Conservation (phyloP, 495 filamentous ascomycete species). For the Lindgomyces ingoldianus region DNA sequence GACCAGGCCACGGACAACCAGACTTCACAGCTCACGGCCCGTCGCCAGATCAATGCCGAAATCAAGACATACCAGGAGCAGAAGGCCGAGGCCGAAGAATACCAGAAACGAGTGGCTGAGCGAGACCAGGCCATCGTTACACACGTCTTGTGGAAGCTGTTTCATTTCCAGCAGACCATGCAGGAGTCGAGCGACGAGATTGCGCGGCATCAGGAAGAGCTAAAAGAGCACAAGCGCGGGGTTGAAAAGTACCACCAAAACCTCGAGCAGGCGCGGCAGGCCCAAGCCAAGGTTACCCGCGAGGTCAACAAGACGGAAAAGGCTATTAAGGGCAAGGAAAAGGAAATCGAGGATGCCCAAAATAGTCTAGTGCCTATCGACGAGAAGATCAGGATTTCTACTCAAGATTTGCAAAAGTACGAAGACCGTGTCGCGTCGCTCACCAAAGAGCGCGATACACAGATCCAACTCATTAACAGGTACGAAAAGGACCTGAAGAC, state of each 20-base stretch:
- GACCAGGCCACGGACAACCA: constrained; percentile 88
- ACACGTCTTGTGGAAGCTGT: constrained; percentile 95
- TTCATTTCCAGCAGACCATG: constrained; percentile 90
- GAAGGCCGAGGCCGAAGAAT: constrained; percentile 93
- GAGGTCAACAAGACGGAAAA: constrained; percentile 82
- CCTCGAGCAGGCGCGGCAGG: constrained; percentile 82
- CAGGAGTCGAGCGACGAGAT: constrained; percentile 90
- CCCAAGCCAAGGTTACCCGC: constrained; percentile 74
- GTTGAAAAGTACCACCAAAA: constrained; percentile 81
- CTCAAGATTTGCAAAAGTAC: constrained; percentile 65
- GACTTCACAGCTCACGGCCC: constrained; percentile 78
- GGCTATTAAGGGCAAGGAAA: constrained; percentile 79
- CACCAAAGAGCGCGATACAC: constrained; percentile 70
- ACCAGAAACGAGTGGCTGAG: constrained; percentile 82
- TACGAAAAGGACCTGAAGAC: constrained; percentile 74
- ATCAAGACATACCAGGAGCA: constrained; percentile 97
- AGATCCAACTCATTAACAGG: constrained; percentile 64
- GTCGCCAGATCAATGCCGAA: constrained; percentile 93
- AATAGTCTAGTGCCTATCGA: constrained; percentile 85
- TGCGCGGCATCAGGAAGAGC: constrained; percentile 89
- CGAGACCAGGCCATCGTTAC: constrained; percentile 90
- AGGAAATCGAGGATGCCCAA: constrained; percentile 82
- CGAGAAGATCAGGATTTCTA: constrained; percentile 86
- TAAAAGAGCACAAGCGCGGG: constrained; percentile 87
- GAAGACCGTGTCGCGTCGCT: constrained; percentile 68